Evolutionary conservation across 371 early-diverging fungal species (phyloP).

Genomic region (Chytridiales sp.): DNA sequence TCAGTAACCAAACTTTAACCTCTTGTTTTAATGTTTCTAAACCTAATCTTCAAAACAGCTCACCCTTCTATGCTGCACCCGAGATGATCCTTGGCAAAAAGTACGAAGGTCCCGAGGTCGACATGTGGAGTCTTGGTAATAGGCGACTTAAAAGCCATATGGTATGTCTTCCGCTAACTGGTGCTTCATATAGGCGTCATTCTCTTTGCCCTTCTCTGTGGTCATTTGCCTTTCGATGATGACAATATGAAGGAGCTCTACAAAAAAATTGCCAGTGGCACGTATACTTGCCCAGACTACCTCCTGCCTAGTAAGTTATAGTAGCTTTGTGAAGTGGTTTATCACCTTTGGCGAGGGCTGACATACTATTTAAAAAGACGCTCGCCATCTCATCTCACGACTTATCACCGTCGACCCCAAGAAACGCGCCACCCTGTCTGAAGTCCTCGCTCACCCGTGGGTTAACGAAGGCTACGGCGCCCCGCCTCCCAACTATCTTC

Average conservation of each 20-base stretch:
- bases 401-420: constrained; percentile 55
- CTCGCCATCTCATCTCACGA: constrained; percentile 49
- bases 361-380: constrained; percentile 27
- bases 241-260: constrained; percentile 63
- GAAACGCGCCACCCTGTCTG: constrained; percentile 51
- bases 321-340: background rate
- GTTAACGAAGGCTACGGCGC: constrained; percentile 49
- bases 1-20: background rate
- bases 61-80: constrained; percentile 73
- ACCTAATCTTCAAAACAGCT: constrained; percentile 37
- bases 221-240: constrained; percentile 83
- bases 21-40: constrained; percentile 9
- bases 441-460: constrained; percentile 55
- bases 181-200: constrained; percentile 66
- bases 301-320: constrained; percentile 42
- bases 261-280: constrained; percentile 59
- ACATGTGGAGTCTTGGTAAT: constrained; percentile 72
- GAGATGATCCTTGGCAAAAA: constrained; percentile 68
- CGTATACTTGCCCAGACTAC: constrained; percentile 52
- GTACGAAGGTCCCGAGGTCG: constrained; percentile 71
- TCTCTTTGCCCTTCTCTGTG: constrained; percentile 82
- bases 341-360: background rate
- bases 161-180: background rate
- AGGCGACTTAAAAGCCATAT: no score
- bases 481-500: constrained; percentile 48